Evolutionary conservation across 75 land plant species (phyloP).

Genomic region (Azolla pinnata): DNA sequence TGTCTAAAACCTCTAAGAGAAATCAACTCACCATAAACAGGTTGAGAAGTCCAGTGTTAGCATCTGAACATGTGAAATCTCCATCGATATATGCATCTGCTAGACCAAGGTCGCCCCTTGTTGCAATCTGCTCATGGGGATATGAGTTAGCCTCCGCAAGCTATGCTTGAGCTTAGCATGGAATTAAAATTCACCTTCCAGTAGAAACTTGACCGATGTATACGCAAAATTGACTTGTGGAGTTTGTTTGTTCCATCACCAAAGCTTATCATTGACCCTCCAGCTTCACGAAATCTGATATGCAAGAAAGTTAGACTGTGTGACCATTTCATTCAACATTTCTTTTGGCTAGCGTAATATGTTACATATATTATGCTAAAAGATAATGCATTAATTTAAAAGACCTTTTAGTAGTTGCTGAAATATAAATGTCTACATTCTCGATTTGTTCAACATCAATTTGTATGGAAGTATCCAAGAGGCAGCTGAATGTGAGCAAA

Average conservation of each 20-base stretch:
- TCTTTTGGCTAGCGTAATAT: too few relatives aligned
- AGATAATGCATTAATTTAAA: too few relatives aligned
- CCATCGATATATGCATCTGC: conserved; percentile 96
- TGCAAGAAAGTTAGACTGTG: too few relatives aligned
- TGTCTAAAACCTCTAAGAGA: too few relatives aligned
- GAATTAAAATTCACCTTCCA: conserved; percentile 62
- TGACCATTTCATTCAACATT: too few relatives aligned
- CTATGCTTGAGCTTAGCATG: neutral
- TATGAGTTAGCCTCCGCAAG: neutral
- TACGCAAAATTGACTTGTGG: conserved; percentile 34
- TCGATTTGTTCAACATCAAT: too few relatives aligned
- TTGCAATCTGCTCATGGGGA: conserved; percentile 49
- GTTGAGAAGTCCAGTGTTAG: conserved; percentile 59
- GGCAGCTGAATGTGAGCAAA: too few relatives aligned
- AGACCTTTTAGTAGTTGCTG: too few relatives aligned
- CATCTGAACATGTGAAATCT: conserved; percentile 69
- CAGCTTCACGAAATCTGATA: conserved; percentile 80
- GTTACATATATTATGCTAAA: too few relatives aligned
- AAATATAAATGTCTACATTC: too few relatives aligned
- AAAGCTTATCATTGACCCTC: conserved; percentile 67
- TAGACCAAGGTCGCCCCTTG: conserved; percentile 81
- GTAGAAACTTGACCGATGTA: conserved; percentile 73
- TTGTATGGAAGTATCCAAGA: too few relatives aligned
- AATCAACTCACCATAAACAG: conserved; percentile 48
- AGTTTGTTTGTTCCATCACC: conserved; percentile 37